These are phyloP conservation scores for Fusarium praegraminearum DNA, from an alignment of 2,329 filamentous ascomycete species.

Conservation along the genomic window DNA sequence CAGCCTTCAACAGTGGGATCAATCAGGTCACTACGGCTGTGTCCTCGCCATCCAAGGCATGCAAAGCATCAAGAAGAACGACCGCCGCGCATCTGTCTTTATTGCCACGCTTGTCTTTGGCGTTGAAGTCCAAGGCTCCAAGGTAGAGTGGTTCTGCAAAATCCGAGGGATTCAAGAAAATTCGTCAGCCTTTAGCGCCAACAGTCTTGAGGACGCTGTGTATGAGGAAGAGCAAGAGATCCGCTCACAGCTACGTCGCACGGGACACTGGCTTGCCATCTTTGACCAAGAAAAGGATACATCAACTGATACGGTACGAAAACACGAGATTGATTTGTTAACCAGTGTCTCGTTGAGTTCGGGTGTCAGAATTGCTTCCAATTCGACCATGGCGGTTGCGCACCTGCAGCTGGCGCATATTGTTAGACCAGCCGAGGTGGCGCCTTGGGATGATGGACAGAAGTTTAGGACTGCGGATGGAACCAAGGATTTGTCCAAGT, in stretches of 20 bases:
- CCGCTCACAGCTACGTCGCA: not conserved
- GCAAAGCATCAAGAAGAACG: constrained; percentile 27
- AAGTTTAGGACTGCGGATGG: constrained; percentile 18
- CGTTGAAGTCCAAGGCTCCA: not conserved
- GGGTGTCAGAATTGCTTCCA: constrained; percentile 11
- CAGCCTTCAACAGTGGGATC: constrained; percentile 14
- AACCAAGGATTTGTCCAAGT: constrained; percentile 17
- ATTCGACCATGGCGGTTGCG: constrained; percentile 11
- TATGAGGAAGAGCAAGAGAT: constrained; percentile 28
- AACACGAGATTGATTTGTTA: constrained; percentile 21
- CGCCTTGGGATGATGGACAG: constrained; percentile 26
- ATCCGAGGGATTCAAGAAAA: constrained; percentile 14
- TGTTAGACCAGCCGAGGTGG: constrained; percentile 7
- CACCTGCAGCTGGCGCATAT: constrained; percentile 27
- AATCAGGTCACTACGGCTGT: constrained; percentile 13
- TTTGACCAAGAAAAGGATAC: constrained; percentile 14
- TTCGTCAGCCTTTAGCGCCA: not conserved
- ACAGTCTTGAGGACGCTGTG: not conserved
- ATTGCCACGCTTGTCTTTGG: constrained; percentile 23
- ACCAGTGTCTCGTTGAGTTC: constrained; percentile 18
- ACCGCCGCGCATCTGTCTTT: constrained; percentile 24
- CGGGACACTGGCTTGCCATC: constrained; percentile 9
- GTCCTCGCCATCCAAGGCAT: constrained; percentile 21
- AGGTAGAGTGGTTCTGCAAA: constrained; percentile 25
- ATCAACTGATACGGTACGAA: not conserved